Evolutionary conservation across 2,329 filamentous ascomycete species (phyloP), one percentile per base, ranked within the genome.

Genomic region (Fusarium scirpi): DNA sequence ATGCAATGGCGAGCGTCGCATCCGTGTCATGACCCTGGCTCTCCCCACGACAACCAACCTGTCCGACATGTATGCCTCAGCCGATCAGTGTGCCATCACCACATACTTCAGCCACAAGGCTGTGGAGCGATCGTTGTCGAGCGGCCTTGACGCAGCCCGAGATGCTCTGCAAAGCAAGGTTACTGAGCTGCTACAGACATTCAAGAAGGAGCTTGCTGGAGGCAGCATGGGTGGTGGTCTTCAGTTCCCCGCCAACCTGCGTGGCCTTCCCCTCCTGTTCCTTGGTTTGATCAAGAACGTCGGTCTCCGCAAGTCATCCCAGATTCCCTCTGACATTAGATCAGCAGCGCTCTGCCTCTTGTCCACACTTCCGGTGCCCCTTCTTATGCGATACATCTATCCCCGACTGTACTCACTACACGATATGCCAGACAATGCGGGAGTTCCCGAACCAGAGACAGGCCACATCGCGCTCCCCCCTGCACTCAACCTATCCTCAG

Each of bases 81-180:
- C 96, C 0, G 96, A 99, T 77, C 95, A 98, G 80, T 91, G 92
- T 76, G 96, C 96, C 16, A 94, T 99, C 74, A 92, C 94, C 5
- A 92, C 93, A 15, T 98, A 95, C 84, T 98, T 95, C 85, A 95
- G 92, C 74, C 96, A 99, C 87, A 98, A 98, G 85, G 96, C 96
- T 18, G 96, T 98, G 5, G 96, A 99, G 84, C 88, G 94, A 74
- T 91, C 92, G 13, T 85, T 99, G 41, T 91, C 93, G 74, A 93
- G 89, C 75, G 94, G 95, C 41, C 85, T 99, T 54, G 96, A 99
- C 74, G 91, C 94, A 49, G 96, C 96, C 53, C 88, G 96, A 44
- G 96, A 99, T 80, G 92, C 94, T 48, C 85, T 98, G 45, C 94
- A 98, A 80, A 89, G 91, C 71, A 99, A 99, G 86, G 85, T 97